phyloP scores from a whole-genome alignment of 768 basidiomycete genomes.

The Pleurotus eryngii region DNA sequence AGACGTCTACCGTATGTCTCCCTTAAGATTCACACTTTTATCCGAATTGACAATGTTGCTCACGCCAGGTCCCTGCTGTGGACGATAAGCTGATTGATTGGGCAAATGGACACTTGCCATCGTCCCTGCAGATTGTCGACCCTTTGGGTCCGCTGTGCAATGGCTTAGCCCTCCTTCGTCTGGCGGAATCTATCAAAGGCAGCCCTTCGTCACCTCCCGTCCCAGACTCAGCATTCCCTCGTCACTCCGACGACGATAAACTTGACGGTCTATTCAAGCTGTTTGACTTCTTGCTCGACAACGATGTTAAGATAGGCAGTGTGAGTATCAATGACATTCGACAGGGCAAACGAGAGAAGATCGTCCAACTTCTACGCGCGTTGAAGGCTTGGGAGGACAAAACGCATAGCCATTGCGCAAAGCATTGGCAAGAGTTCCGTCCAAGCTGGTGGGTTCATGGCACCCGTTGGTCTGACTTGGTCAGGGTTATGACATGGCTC shows the following conservation, averaged over 20 bases:
- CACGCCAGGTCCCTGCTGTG: constrained; percentile 21
- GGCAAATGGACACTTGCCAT: constrained; percentile 84
- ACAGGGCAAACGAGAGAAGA: constrained; percentile 76
- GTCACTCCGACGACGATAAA: constrained; percentile 66
- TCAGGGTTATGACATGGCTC: constrained; percentile 4
- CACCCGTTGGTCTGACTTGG: constrained; percentile 17
- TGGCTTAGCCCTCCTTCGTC: constrained; percentile 78
- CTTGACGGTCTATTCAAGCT: constrained; percentile 84
- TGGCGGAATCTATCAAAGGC: constrained; percentile 80
- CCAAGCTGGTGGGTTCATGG: constrained; percentile 33
- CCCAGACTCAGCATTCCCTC: constrained; percentile 75
- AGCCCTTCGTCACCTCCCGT: constrained; percentile 65
- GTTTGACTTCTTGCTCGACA: constrained; percentile 91
- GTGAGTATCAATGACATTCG: constrained; percentile 94
- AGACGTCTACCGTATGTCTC: constrained; percentile 20
- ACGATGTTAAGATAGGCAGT: constrained; percentile 86
- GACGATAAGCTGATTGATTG: constrained; percentile 72
- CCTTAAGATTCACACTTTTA: neutral
- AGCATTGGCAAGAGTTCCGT: constrained; percentile 44
- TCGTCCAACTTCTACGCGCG: constrained; percentile 74
- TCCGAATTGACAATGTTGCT: constrained; percentile 1
- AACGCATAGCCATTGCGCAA: constrained; percentile 51
- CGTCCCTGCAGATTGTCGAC: constrained; percentile 53
- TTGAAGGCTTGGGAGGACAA: constrained; percentile 82
- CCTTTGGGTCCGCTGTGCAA: constrained; percentile 42